These are phyloP conservation scores for Echium plantagineum DNA, from an alignment of 257 asterid genomes.

Conservation along the genomic window DNA sequence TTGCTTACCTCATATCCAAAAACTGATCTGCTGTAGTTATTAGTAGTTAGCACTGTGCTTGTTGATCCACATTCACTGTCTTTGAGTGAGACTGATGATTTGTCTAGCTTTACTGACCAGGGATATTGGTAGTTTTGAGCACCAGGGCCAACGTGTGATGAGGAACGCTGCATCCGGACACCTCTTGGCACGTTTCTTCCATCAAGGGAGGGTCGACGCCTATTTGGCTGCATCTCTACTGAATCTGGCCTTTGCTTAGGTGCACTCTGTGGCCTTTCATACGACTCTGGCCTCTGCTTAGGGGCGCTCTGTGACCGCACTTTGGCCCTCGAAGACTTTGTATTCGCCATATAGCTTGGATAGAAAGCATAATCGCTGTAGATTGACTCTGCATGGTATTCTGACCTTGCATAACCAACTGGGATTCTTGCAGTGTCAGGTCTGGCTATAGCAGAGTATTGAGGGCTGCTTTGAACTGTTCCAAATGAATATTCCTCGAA, in stretches of 20 bases:
- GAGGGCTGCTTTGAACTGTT: slow-evolving; percentile 78
- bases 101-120: slow-evolving; percentile 88
- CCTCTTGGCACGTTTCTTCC: slow-evolving; percentile 88
- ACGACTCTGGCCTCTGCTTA: slow-evolving; percentile 76
- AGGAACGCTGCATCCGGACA: slow-evolving; percentile 78
- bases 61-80: slow-evolving; percentile 90
- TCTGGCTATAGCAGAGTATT: slow-evolving; percentile 51
- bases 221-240: slow-evolving; percentile 21
- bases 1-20: slow-evolving; percentile 64
- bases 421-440: slow-evolving; percentile 37
- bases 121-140: slow-evolving; percentile 67
- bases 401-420: slow-evolving; percentile 42
- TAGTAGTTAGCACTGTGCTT: slow-evolving; percentile 57
- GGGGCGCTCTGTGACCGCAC: slow-evolving; percentile 97
- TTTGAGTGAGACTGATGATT: slow-evolving; percentile 56
- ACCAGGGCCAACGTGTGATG: slow-evolving; percentile 72
- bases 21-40: slow-evolving; percentile 64
- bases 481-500: slow-evolving; percentile 50
- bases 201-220: slow-evolving; percentile 68
- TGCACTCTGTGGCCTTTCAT: slow-evolving; percentile 34
- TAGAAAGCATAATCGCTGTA: slow-evolving; percentile 48
- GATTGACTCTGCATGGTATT: slow-evolving; percentile 46
- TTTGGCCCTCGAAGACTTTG: slow-evolving; percentile 83
- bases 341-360: slow-evolving; percentile 89
- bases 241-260: background rate